These are phyloP conservation scores for Erythrophleum ivorense DNA, from an alignment of 331 rosid genomes.

Conservation along the genomic window DNA sequence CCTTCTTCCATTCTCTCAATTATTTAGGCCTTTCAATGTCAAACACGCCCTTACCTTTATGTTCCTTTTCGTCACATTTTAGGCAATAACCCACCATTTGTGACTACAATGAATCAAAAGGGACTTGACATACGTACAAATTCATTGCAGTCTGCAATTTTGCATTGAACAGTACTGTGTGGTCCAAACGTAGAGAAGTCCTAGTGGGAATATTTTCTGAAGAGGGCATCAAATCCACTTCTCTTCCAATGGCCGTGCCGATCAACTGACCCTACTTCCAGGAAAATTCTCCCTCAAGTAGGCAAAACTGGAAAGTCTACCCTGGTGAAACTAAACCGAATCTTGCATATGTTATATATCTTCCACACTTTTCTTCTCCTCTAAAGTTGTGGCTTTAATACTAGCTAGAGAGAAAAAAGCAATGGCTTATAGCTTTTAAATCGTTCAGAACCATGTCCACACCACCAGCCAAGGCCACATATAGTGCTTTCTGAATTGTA, in stretches of 20 bases:
- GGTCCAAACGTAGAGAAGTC: slow-evolving; percentile 27
- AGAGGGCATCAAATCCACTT: slow-evolving; percentile 16
- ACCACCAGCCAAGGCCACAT: slow-evolving; percentile 17
- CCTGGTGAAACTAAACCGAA: background rate
- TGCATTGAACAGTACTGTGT: background rate
- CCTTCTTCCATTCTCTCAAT: background rate
- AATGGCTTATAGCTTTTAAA: background rate
- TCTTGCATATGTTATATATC: background rate
- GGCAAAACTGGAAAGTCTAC: background rate
- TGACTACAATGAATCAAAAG: slow-evolving; percentile 16
- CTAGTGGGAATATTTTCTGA: slow-evolving; percentile 35
- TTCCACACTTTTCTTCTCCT: background rate
- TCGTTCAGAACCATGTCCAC: slow-evolving; percentile 14
- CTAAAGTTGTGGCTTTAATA: slow-evolving; percentile 9
- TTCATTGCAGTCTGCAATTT: background rate
- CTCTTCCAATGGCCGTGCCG: background rate
- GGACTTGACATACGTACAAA: background rate
- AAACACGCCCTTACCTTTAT: background rate
- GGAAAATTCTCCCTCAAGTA: background rate
- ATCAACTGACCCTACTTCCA: background rate
- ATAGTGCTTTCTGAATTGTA: slow-evolving; percentile 16
- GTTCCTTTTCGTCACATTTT: background rate
- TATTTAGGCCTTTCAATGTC: background rate
- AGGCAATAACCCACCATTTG: slow-evolving; percentile 9
- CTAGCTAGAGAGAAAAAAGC: background rate